Conservation (phyloP, 257 asterid species). For the Scutellaria galericulata region DNA sequence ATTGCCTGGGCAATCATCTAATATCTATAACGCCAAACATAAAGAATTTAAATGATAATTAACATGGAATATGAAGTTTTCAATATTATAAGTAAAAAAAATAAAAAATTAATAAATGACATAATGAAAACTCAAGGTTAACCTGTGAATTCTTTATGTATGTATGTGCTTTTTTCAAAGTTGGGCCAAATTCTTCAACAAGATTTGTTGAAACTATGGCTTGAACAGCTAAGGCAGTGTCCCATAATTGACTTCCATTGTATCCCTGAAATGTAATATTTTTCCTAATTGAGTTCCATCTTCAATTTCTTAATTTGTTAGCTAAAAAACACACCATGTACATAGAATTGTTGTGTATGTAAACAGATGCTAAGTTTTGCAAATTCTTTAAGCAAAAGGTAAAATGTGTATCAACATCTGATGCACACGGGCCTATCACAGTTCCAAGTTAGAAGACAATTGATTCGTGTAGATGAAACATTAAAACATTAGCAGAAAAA, state of each 20-base stretch:
- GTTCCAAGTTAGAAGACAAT: conserved; percentile 19
- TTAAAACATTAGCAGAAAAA: conserved; percentile 20
- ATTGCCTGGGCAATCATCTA: conserved; percentile 87
- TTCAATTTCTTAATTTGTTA: neutral
- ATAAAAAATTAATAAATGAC: conserved; percentile 8
- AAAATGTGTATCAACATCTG: conserved; percentile 13
- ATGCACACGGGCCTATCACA: neutral
- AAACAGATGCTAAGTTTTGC: neutral
- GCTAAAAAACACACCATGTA: conserved; percentile 12
- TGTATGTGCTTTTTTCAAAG: conserved; percentile 75
- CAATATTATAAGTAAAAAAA: conserved; percentile 15
- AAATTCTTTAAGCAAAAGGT: conserved; percentile 15
- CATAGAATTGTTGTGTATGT: neutral
- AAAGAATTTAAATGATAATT: conserved; percentile 26
- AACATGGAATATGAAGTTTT: conserved; percentile 12
- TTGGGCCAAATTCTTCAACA: conserved; percentile 71
- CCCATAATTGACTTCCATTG: conserved; percentile 99
- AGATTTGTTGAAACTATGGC: conserved; percentile 77
- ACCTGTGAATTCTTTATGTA: conserved; percentile 83
- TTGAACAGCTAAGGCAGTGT: conserved; percentile 84
- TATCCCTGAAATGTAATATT: conserved; percentile 67
- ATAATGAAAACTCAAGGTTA: conserved; percentile 25
- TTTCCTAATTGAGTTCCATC: neutral
- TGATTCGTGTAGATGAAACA: conserved; percentile 12
- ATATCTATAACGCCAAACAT: conserved; percentile 58